phyloP scores from a whole-genome alignment of 1,284 basidiomycete genomes.

The Testicularia cyperi region DNA sequence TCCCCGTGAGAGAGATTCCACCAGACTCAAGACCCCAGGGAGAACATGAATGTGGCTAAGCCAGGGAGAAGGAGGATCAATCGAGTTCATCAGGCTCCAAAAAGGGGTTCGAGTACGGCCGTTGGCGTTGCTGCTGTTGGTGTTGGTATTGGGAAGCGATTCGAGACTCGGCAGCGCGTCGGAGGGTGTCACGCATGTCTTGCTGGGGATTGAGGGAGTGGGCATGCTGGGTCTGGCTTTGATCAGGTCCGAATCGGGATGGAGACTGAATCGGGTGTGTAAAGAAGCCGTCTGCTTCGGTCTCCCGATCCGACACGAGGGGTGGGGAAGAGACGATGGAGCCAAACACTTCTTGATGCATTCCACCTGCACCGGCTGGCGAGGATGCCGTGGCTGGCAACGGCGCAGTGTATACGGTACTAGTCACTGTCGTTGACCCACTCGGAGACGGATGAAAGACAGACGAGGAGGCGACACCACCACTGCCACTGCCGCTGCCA shows the following conservation, averaged over 20 bases:
- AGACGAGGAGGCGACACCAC: slow-evolving; percentile 3
- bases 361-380: neutral
- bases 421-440: slow-evolving; percentile 18
- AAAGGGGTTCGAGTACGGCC: neutral
- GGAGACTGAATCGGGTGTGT: neutral
- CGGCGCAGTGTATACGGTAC: slow-evolving; percentile 7
- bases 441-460: slow-evolving; percentile 13
- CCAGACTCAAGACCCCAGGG: no score
- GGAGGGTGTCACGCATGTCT: slow-evolving; percentile 19
- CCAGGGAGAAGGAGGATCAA: no score
- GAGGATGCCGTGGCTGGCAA: neutral
- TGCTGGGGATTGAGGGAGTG: no score
- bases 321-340: slow-evolving; percentile 25
- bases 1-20: no score
- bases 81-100: slow-evolving; percentile 38
- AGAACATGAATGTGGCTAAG: no score
- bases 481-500: no score
- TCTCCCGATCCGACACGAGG: slow-evolving; percentile 25
- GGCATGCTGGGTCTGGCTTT: no score
- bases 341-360: slow-evolving; percentile 9
- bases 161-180: slow-evolving; percentile 18
- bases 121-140: neutral
- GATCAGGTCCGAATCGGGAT: no score
- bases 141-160: neutral
- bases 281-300: no score